Evolutionary conservation across 1,284 basidiomycete genomes (phyloP).

Genomic region (Marasmius oreades): DNA sequence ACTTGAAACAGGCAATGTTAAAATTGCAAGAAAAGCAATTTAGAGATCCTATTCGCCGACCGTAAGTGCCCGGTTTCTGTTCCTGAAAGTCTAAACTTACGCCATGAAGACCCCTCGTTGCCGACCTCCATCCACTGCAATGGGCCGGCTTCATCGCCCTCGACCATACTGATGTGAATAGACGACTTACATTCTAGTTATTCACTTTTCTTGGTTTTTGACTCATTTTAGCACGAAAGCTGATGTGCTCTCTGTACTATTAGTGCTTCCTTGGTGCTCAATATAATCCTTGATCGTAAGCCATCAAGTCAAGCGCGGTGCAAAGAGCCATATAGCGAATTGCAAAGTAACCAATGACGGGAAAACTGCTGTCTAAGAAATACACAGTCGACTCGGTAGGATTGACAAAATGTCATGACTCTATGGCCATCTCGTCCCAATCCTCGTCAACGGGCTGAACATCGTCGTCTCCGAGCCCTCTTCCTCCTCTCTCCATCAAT

Average conservation of each 20-base stretch:
- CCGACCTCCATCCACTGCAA: neutral
- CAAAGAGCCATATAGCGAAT: too few relatives aligned
- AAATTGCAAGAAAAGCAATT: neutral
- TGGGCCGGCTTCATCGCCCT: neutral
- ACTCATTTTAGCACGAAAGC: too few relatives aligned
- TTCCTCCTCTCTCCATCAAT: slow-evolving; percentile 28
- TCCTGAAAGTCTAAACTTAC: neutral
- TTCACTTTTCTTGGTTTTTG: neutral
- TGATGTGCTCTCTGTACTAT: too few relatives aligned
- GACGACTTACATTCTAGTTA: neutral
- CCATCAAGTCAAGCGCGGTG: too few relatives aligned
- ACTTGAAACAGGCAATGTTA: slow-evolving; percentile 1
- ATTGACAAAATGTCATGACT: slow-evolving; percentile 7
- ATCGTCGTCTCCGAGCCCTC: slow-evolving; percentile 17
- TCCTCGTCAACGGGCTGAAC: slow-evolving; percentile 24
- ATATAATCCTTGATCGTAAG: too few relatives aligned
- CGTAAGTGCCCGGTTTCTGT: neutral
- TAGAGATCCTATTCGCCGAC: neutral
- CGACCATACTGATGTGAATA: neutral
- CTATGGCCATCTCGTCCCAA: slow-evolving; percentile 23
- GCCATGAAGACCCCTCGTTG: neutral
- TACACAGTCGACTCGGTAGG: too few relatives aligned
- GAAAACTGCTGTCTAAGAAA: too few relatives aligned
- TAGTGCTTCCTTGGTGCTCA: too few relatives aligned
- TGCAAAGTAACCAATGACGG: too few relatives aligned